Base-by-base conservation (phyloP, 177 flowering plant genomes). In the Vitis hybrid region DNA sequence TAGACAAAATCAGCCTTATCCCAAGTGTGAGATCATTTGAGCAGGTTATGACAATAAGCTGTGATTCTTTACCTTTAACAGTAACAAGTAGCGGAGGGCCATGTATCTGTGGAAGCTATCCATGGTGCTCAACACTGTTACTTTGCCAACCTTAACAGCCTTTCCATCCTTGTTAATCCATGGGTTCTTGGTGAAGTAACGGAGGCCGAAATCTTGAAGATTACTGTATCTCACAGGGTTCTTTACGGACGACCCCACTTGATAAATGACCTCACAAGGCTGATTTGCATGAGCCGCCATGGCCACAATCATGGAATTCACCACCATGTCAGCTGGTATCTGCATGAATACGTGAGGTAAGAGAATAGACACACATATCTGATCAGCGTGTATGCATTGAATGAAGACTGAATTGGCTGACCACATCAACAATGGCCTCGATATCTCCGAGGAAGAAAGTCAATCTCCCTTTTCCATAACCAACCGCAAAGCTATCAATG, bases 311-410 rank as follows among this genome's bases (percentile, higher is more conserved):
- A 87, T 85, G 1, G 94, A 76, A 75, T 89, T 93, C 74, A 87
- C 92, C 76, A 93, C 98, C 90, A 91, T 85, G 62, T 93, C 97
- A 2, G 90, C 97, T 11, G 97, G 98, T 21, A 93, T 87, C 98
- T 93, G 89, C 70, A 78, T 39, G 13, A 61, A 57, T 57, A 57
- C 10, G 15, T 55, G 6, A n/a, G 3, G n/a, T 26, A 67, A 14
- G 12, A 14, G 16, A 15, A 50, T 62, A 19, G 60, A 62, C 29
- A 29, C 21, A 60, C n/a, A 18, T 22, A 19, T 33, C 5, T 51
- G 9, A 10, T 13, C 45, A 53, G 21, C 22, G 33, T 11, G 5
- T 22, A 53, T 56, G 12, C 16, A 21, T 0, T 16, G 67, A 48
- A n/a, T 4, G 56, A 12, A 6, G 56, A 16, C 19, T 10, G 6